Evolutionary conservation across 495 filamentous ascomycete genomes (phyloP), one percentile per base, ranked within the genome.

Genomic region (Penicillium manginii): DNA sequence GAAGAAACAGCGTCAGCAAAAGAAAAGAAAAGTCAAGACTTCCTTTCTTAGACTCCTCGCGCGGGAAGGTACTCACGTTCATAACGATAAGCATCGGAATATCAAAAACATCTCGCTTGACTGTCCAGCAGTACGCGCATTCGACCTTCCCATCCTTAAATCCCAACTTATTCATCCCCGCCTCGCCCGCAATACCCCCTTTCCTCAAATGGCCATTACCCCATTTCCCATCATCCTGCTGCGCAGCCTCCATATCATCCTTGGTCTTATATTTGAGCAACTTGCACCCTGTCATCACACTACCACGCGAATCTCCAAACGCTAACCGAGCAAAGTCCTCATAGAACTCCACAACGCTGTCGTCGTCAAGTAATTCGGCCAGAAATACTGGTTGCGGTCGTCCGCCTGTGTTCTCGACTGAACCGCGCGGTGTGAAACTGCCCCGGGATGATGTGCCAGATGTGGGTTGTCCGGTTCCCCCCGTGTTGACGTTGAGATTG

Each of bases 1-100:
- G n/a, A 7, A 22, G 6, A 33, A 15, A 23, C 18, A 11, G 14
- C 6, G 37, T 67, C 58, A 71, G 59, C 54, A 48, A 31, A 4
- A 29, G 26, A 29, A 26, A 26, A 26, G 4, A 5, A 26, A 29
- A 29, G n/a, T n/a, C n/a, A 8, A 1, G 26, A 29, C 4, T 29
- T 29, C 9, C 26, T 29, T 29, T 29, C 26, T 6, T 6, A 3
- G 26, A 4, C 6, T 29, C 26, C 26, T 29, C 26, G n/a, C n/a
- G n/a, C n/a, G n/a, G n/a, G n/a, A 33, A 23, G 17, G 29, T 11
- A 87, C 92, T 86, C 69, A 96, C 94, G 77, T 97, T 97, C 78
- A 97, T 92, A 65, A 96, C 87, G 74, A 97, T 94, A 72, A 98
- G 75, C 92, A 97, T 97, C 26, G 94, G 94, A 72, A 98, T 97